phyloP scores from a whole-genome alignment of 805 yeast genomes.

The Wickerhamomyces rabaulensis region DNA sequence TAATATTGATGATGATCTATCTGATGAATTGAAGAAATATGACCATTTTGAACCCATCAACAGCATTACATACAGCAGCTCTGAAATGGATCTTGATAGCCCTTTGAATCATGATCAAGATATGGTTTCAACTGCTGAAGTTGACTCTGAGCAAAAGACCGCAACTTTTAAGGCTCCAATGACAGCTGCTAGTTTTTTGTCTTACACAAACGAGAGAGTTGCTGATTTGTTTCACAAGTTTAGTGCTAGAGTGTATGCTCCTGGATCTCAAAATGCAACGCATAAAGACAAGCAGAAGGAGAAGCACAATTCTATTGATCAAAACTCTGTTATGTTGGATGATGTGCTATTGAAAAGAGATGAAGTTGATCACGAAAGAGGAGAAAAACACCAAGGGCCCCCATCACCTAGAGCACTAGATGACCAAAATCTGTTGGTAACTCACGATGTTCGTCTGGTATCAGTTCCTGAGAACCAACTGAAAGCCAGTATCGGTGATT shows the following conservation, averaged over 20 bases:
- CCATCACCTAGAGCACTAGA: no score
- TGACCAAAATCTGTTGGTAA: no score
- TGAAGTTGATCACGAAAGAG: no score
- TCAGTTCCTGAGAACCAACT: no score
- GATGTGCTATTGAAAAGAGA: no score
- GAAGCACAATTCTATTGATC: no score
- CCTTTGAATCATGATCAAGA: background rate
- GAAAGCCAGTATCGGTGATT: no score
- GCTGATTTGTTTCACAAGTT: conserved; percentile 7
- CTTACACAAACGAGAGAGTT: conserved; percentile 5
- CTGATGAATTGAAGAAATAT: conserved; percentile 7
- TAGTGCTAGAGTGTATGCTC: conserved; percentile 1
- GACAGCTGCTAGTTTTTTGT: conserved; percentile 5
- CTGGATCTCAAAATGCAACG: background rate
- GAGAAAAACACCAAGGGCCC: no score
- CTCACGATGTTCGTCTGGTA: no score
- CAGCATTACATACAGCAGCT: background rate
- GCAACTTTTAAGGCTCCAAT: background rate
- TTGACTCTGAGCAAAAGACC: background rate
- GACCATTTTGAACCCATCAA: background rate
- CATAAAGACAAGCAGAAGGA: no score
- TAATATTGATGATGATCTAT: conserved; percentile 14
- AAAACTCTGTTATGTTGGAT: no score
- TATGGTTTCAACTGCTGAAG: background rate
- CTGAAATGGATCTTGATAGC: background rate